Base-by-base conservation (phyloP, 352 stramenopile species). In the Phytophthora europaea region DNA sequence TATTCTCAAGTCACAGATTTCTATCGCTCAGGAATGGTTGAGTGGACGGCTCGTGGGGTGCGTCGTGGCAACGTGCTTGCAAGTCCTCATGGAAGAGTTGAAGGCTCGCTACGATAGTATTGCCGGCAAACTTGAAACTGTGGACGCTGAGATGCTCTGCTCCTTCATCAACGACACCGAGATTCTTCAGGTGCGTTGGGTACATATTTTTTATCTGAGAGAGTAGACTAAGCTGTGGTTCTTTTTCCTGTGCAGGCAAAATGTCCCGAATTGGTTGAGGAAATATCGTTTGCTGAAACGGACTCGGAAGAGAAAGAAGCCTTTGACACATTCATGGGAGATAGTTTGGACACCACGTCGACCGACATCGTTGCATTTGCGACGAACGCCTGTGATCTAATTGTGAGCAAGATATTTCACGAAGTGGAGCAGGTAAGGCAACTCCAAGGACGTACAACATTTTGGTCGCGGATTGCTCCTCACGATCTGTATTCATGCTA, bases 131-230 rank as follows among this genome's bases (percentile, higher is more conserved):
- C 56, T 93, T 15, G 72, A 75, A 4, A 77, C 84, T 22, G 67
- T 83, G 12, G 88, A 95, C 15, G 75, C 92, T 1, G 88, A 96
- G 58, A 82, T 72, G n/a, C 64, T 96, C n/a, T 96, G 88, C 23
- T 91, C 87, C 2, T 96, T 96, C 71, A 91, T 96, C 61, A 96
- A 96, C 60, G 89, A 95, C 50, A 83, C 87, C 3, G 88, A 96
- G 54, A 80, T 95, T 51, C 73, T 96, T 0, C 89, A 96, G 81
- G 85, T 90, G 67, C 15, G 53, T 6, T 57, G 34, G 34, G 13
- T n/a, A n/a, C 16, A n/a, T 38, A 16, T 23, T 45, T 16, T 5
- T 26, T 0, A 1, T 55, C 53, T 43, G 15, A 16, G 23, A 51
- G 10, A 57, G n/a, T 53, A 53, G 22, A 7, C 53, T 48, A 45